These are phyloP conservation scores for Penicillium sp. DNA, from an alignment of 2,329 filamentous ascomycete species.

Conservation along the genomic window DNA sequence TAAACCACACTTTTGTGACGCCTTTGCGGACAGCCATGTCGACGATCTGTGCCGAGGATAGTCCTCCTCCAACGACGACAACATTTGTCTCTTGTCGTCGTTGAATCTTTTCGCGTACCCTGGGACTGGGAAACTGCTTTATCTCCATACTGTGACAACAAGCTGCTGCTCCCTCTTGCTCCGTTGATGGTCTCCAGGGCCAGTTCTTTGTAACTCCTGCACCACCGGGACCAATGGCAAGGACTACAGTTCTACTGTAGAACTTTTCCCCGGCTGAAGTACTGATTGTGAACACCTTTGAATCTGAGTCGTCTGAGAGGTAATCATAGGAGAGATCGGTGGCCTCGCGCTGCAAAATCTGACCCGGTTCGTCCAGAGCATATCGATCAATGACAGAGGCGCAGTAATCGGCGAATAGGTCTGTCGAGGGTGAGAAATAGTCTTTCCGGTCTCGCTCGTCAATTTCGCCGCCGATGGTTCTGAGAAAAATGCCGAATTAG, in stretches of 20 bases:
- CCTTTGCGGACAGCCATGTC: constrained; percentile 67
- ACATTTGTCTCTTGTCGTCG: constrained; percentile 59
- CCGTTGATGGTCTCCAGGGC: constrained; percentile 41
- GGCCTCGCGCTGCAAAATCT: constrained; percentile 64
- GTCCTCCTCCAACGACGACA: constrained; percentile 72
- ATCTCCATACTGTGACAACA: constrained; percentile 67
- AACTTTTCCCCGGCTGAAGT: constrained; percentile 56
- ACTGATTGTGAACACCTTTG: constrained; percentile 65
- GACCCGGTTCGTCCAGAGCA: constrained; percentile 51
- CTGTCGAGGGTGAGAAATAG: constrained; percentile 66
- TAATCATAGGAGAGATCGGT: constrained; percentile 62
- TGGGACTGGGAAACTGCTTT: constrained; percentile 56
- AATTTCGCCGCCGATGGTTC: constrained; percentile 47
- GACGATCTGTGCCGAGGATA: constrained; percentile 74
- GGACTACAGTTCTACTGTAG: constrained; percentile 64
- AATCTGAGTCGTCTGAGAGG: constrained; percentile 41
- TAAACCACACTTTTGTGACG: constrained; percentile 67
- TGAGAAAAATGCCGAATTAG: constrained; percentile 12
- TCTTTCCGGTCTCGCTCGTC: constrained; percentile 70
- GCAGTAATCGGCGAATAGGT: constrained; percentile 66
- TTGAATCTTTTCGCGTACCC: constrained; percentile 57
- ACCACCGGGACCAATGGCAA: constrained; percentile 71
- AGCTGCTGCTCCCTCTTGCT: constrained; percentile 49
- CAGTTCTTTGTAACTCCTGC: constrained; percentile 61
- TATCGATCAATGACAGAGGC: constrained; percentile 60